phyloP scores from a whole-genome alignment of 331 rosid species.

The Prunus yedoensis region DNA sequence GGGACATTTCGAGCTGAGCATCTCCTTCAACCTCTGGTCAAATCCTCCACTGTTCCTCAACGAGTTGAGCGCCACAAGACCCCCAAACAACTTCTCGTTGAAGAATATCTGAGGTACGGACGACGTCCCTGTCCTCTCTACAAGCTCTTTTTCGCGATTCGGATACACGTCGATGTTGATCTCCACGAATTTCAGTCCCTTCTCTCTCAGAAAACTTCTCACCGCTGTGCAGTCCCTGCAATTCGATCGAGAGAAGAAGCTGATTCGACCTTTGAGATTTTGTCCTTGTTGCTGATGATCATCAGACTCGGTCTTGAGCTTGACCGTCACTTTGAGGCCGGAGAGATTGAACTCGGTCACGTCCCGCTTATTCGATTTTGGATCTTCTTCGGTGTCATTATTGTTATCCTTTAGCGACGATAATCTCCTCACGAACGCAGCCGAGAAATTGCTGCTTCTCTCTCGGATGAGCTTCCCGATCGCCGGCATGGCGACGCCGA shows the following conservation, averaged over 20 bases:
- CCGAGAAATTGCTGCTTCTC: slow-evolving; percentile 54
- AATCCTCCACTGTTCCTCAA: slow-evolving; percentile 68
- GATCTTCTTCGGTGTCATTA: background rate
- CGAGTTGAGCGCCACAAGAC: slow-evolving; percentile 72
- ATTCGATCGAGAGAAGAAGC: slow-evolving; percentile 78
- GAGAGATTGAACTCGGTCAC: slow-evolving; percentile 67
- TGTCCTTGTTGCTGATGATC: background rate
- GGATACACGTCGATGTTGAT: slow-evolving; percentile 80
- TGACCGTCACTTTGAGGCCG: slow-evolving; percentile 59
- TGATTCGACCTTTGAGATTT: slow-evolving; percentile 45
- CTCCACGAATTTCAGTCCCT: slow-evolving; percentile 62
- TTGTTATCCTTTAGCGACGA: slow-evolving; percentile 48
- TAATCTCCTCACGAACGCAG: slow-evolving; percentile 52
- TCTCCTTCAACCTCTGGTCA: slow-evolving; percentile 49
- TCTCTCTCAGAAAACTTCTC: slow-evolving; percentile 54
- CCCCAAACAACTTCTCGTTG: slow-evolving; percentile 76
- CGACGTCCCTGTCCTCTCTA: slow-evolving; percentile 50
- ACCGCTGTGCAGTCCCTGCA: slow-evolving; percentile 87
- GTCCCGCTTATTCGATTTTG: slow-evolving; percentile 8
- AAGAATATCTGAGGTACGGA: slow-evolving; percentile 88
- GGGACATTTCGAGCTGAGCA: slow-evolving; percentile 48
- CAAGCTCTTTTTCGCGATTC: slow-evolving; percentile 60
- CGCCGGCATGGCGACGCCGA: slow-evolving; percentile 40
- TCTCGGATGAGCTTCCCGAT: slow-evolving; percentile 67
- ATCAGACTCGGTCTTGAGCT: slow-evolving; percentile 28